Evolutionary conservation across 2,329 filamentous ascomycete species (phyloP).

Genomic region (Pestalotiopsis sp.): DNA sequence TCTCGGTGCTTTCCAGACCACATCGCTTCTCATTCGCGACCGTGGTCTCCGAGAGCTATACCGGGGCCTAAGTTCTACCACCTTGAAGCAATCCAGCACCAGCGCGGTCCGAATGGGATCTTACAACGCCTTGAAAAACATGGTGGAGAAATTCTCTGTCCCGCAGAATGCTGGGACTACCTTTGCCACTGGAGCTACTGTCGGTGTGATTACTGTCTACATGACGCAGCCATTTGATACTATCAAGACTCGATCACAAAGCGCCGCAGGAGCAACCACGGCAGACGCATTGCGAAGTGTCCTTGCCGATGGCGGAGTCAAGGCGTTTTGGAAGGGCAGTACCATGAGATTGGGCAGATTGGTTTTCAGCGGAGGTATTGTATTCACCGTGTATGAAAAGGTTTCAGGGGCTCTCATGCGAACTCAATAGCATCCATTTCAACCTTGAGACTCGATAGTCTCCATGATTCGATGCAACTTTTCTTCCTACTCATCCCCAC

Average conservation of each 20-base stretch:
- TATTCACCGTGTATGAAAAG: background rate
- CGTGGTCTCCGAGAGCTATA: background rate
- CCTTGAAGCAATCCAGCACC: background rate
- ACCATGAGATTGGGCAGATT: background rate
- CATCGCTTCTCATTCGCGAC: background rate
- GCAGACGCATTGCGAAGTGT: background rate
- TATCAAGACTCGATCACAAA: background rate
- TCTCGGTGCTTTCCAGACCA: background rate
- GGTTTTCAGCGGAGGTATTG: background rate
- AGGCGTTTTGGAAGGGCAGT: background rate
- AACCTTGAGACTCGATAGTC: too few relatives aligned
- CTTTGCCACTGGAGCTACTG: background rate
- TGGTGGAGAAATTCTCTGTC: background rate
- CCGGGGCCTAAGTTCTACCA: background rate
- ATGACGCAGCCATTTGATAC: background rate
- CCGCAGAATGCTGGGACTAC: background rate
- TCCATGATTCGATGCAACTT: too few relatives aligned
- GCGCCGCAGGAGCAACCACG: background rate
- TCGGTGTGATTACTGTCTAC: background rate
- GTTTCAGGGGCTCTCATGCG: background rate
- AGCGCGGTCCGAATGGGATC: background rate
- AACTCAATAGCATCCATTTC: too few relatives aligned
- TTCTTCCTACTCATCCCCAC: too few relatives aligned
- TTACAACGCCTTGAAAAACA: background rate
- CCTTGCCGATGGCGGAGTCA: background rate